Evolutionary conservation across 768 basidiomycete genomes (phyloP).

Genomic region (Pleurotus ostreatus): DNA sequence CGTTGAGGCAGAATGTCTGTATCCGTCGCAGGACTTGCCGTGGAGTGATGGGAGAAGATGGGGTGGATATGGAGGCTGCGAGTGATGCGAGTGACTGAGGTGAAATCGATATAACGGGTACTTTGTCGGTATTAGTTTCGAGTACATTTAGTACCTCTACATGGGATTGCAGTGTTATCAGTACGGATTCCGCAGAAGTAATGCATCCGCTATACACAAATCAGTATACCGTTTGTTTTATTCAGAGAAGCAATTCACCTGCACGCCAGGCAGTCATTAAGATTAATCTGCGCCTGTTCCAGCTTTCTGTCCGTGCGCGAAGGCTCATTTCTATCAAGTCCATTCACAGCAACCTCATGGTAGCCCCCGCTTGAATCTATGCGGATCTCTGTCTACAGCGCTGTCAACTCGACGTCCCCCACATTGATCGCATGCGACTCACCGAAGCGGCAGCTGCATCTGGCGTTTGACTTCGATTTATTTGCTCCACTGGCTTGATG

Average conservation of each 20-base stretch:
- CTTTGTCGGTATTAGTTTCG: slow-evolving; percentile 50
- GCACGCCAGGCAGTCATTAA: slow-evolving; percentile 98
- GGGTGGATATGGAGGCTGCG: slow-evolving; percentile 55
- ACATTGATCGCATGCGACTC: slow-evolving; percentile 10
- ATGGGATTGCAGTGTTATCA: slow-evolving; percentile 95
- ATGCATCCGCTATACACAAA: slow-evolving; percentile 77
- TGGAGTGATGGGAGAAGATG: slow-evolving; percentile 44
- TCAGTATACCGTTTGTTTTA: too few species aligned
- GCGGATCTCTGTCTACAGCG: slow-evolving; percentile 79
- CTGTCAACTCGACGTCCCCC: not conserved
- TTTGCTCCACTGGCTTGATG: slow-evolving; percentile 84
- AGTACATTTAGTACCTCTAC: slow-evolving; percentile 86
- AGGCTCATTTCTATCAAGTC: slow-evolving; percentile 10
- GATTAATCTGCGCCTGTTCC: slow-evolving; percentile 89
- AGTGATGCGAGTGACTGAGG: slow-evolving; percentile 86
- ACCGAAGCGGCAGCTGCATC: slow-evolving; percentile 35
- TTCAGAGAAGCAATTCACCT: slow-evolving; percentile 45
- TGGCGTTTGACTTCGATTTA: slow-evolving; percentile 24
- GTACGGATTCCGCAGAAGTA: slow-evolving; percentile 94
- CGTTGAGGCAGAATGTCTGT: slow-evolving; percentile 60
- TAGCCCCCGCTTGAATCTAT: slow-evolving; percentile 85
- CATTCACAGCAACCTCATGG: slow-evolving; percentile 64
- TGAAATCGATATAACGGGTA: slow-evolving; percentile 82
- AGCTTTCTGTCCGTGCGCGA: slow-evolving; percentile 51
- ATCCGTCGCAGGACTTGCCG: slow-evolving; percentile 66